A percentile compares a stretch with the other conserved stretches of the same genome.
These are phyloP conservation scores for Fusarium sp. DNA, from an alignment of 2,329 filamentous ascomycete genomes.

Conservation along the genomic window DNA sequence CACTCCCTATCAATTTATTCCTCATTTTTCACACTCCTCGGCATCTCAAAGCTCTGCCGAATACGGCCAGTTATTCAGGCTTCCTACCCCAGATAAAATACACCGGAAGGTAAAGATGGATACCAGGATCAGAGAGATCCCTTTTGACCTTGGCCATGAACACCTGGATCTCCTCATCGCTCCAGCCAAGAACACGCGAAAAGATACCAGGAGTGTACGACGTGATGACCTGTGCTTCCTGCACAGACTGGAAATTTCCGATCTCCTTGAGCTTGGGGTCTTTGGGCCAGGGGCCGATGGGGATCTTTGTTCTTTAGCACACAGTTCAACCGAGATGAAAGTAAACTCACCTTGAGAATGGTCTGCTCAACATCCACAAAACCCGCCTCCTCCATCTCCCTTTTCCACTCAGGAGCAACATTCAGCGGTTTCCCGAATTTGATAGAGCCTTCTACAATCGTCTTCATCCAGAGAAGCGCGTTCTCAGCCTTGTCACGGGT, in stretches of 20 bases:
- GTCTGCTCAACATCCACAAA: slow-evolving; percentile 18
- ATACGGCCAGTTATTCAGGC: not conserved
- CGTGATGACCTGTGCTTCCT: slow-evolving; percentile 34
- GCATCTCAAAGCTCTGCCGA: not conserved
- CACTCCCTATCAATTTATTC: too few relatives aligned
- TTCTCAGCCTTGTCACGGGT: slow-evolving; percentile 1
- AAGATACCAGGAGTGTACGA: slow-evolving; percentile 36
- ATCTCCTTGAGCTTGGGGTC: slow-evolving; percentile 28
- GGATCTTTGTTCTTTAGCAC: not conserved
- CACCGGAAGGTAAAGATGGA: slow-evolving; percentile 36
- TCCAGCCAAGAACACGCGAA: slow-evolving; percentile 38
- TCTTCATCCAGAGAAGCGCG: slow-evolving; percentile 13
- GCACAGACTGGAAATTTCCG: slow-evolving; percentile 24
- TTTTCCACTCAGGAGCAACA: slow-evolving; percentile 8
- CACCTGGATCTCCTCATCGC: slow-evolving; percentile 32
- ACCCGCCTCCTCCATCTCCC: slow-evolving; percentile 16
- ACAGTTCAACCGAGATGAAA: accelerated
- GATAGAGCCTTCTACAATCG: not conserved
- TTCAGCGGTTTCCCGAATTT: slow-evolving; percentile 23
- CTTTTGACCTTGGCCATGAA: slow-evolving; percentile 39
- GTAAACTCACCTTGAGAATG: slow-evolving; percentile 5
- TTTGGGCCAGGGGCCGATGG: slow-evolving; percentile 27
- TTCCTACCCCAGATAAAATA: slow-evolving; percentile 41
- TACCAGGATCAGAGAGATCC: slow-evolving; percentile 28
- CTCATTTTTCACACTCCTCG: too few relatives aligned